phyloP scores from a whole-genome alignment of 2,329 filamentous ascomycete species.

The Colletotrichum brevisporum region DNA sequence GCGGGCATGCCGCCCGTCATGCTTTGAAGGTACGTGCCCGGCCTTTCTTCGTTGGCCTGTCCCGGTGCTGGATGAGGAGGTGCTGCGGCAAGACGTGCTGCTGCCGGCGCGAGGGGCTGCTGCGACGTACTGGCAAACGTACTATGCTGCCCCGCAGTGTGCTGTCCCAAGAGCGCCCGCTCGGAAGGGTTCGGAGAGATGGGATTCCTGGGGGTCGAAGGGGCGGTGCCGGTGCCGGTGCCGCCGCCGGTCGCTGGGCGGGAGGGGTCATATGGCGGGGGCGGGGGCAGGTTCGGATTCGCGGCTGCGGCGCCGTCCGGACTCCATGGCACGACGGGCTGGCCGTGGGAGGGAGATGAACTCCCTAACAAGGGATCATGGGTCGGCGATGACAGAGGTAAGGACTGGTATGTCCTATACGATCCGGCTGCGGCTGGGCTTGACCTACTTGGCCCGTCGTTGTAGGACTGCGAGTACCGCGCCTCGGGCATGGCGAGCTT shows the following conservation, averaged over 20 bases:
- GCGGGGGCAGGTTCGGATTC: slow-evolving; percentile 42
- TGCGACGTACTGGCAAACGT: slow-evolving; percentile 2
- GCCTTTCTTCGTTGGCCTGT: slow-evolving; percentile 9
- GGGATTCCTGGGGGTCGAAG: slow-evolving; percentile 23
- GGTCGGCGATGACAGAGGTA: slow-evolving; percentile 14
- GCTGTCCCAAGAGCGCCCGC: slow-evolving; percentile 23
- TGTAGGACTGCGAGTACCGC: slow-evolving; percentile 37
- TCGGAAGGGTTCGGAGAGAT: slow-evolving; percentile 27
- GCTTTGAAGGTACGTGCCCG: slow-evolving; percentile 28
- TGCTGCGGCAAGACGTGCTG: slow-evolving; percentile 10
- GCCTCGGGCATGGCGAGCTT: slow-evolving; percentile 36
- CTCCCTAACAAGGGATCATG: slow-evolving; percentile 22
- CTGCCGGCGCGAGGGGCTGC: slow-evolving; percentile 23
- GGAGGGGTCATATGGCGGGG: slow-evolving; percentile 38
- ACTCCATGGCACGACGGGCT: slow-evolving; percentile 33
- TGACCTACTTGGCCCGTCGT: slow-evolving; percentile 13
- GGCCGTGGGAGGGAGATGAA: slow-evolving; percentile 15
- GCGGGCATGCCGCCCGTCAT: slow-evolving; percentile 40
- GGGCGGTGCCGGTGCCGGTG: slow-evolving; percentile 3
- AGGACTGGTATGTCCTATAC: slow-evolving; percentile 21
- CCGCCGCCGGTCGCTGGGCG: slow-evolving; percentile 3
- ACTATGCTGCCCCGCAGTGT: slow-evolving; percentile 6
- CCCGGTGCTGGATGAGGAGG: neutral
- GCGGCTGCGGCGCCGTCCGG: slow-evolving; percentile 39
- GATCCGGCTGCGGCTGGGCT: neutral